phyloP scores from a whole-genome alignment of 2,329 filamentous ascomycete species.

The Lasiodiplodia sp. region DNA sequence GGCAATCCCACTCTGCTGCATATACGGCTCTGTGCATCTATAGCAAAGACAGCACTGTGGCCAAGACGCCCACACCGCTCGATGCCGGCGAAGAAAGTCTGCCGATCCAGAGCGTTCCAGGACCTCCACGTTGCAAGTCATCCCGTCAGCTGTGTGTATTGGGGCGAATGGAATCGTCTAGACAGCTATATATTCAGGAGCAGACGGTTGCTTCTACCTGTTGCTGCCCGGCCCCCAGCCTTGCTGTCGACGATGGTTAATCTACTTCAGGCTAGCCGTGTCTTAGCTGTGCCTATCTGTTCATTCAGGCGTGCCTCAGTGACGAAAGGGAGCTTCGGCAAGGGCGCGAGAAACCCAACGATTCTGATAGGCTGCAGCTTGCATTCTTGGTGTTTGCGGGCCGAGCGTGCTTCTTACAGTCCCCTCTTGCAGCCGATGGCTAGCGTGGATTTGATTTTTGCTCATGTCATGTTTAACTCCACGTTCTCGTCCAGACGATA shows the following conservation, averaged over 20 bases:
- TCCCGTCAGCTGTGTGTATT: not conserved
- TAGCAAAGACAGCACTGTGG: conserved; percentile 6
- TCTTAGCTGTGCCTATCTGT: not conserved
- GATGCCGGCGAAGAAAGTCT: not conserved
- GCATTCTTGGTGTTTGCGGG: not conserved
- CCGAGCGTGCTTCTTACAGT: too few relatives aligned
- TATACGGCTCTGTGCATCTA: conserved; percentile 4
- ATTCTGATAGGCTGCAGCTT: not conserved
- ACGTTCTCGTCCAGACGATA: too few relatives aligned
- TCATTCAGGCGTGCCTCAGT: not conserved
- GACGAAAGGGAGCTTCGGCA: not conserved
- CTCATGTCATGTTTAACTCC: too few relatives aligned
- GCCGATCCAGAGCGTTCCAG: conserved; percentile 14
- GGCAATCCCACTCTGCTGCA: conserved; percentile 12
- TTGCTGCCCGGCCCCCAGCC: too few relatives aligned
- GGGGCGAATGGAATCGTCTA: not conserved
- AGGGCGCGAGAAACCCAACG: not conserved
- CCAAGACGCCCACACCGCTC: conserved; percentile 8
- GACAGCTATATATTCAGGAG: not conserved
- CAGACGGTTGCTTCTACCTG: not conserved
- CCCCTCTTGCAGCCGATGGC: too few relatives aligned
- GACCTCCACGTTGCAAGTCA: conserved; percentile 11
- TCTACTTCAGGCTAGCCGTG: not conserved
- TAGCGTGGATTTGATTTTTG: too few relatives aligned
- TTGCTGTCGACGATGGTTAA: not conserved